phyloP scores from a whole-genome alignment of 2,329 filamentous ascomycete genomes.

The Penicillium hordei region DNA sequence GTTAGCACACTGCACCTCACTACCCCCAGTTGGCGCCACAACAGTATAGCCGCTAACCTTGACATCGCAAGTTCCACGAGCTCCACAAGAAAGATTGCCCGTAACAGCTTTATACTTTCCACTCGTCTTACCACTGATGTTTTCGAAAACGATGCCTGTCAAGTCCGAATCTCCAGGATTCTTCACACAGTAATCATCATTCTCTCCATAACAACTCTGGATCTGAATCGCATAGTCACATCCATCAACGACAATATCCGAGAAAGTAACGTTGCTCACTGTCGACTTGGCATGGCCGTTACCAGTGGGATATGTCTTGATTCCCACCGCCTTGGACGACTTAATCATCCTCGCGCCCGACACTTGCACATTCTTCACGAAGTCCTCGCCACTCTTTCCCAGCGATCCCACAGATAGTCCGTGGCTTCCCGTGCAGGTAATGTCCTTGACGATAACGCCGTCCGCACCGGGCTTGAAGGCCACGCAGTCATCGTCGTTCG shows the following conservation, averaged over 20 bases:
- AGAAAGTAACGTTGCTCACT: conserved; percentile 47
- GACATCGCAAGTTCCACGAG: conserved; percentile 41
- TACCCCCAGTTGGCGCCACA: conserved; percentile 35
- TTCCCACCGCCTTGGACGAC: conserved; percentile 48
- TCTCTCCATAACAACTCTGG: conserved; percentile 47
- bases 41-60: conserved; percentile 37
- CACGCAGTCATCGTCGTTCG: conserved; percentile 49
- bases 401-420: conserved; percentile 51
- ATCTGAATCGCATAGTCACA: conserved; percentile 50
- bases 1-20: conserved; percentile 36
- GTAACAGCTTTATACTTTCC: conserved; percentile 37
- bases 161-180: conserved; percentile 38
- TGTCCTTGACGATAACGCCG: conserved; percentile 42
- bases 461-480: conserved; percentile 46
- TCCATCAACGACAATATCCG: conserved; percentile 38
- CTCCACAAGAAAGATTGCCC: conserved; percentile 42
- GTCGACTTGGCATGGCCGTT: conserved; percentile 37
- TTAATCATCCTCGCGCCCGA: conserved; percentile 43
- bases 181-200: conserved; percentile 37
- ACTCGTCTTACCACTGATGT: conserved; percentile 43
- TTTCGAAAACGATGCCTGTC: conserved; percentile 38
- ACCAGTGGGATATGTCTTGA: conserved; percentile 49
- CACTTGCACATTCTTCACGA: conserved; percentile 47
- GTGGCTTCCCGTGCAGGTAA: conserved; percentile 50
- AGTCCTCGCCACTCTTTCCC: conserved; percentile 42